Evolutionary conservation across 768 basidiomycete species (phyloP).

Genomic region (Lactifluus subvellereus): DNA sequence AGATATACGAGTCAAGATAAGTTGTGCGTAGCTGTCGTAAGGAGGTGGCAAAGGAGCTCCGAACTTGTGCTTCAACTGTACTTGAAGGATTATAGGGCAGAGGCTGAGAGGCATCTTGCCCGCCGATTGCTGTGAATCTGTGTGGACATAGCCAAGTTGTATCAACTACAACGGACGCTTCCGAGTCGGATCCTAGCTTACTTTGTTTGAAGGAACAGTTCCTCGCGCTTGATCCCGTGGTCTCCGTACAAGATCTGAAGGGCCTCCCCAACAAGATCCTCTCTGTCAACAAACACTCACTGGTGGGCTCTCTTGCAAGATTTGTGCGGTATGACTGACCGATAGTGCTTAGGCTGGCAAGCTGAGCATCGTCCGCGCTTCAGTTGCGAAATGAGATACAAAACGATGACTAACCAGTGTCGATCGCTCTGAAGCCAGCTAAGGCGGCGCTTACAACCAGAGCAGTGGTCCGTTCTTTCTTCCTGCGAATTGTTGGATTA

Average conservation of each 20-base stretch:
- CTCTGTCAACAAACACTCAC: neutral
- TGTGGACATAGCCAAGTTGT: neutral
- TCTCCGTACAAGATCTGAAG: constrained; percentile 49
- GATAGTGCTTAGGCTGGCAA: constrained; percentile 69
- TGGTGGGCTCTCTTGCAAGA: neutral
- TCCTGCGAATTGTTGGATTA: constrained; percentile 44
- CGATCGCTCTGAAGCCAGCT: constrained; percentile 74
- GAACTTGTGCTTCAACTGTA: constrained; percentile 53
- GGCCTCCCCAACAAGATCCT: constrained; percentile 77
- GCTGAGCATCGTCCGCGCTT: constrained; percentile 33
- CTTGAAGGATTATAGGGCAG: constrained; percentile 64
- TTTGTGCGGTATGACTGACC: constrained; percentile 33
- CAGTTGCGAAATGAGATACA: neutral
- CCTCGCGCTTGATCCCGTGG: constrained; percentile 59
- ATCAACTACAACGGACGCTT: neutral
- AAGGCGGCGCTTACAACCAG: constrained; percentile 69
- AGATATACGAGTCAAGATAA: constrained; percentile 72
- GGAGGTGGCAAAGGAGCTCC: constrained; percentile 55
- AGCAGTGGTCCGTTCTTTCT: constrained; percentile 61
- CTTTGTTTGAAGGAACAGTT: constrained; percentile 80
- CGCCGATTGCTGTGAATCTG: constrained; percentile 69
- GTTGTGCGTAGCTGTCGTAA: constrained; percentile 62
- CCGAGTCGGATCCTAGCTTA: constrained; percentile 30
- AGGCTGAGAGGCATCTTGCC: constrained; percentile 65
- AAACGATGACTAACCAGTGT: constrained; percentile 54